Conservation (phyloP, 768 basidiomycete species). For the Pholiota molesta region DNA sequence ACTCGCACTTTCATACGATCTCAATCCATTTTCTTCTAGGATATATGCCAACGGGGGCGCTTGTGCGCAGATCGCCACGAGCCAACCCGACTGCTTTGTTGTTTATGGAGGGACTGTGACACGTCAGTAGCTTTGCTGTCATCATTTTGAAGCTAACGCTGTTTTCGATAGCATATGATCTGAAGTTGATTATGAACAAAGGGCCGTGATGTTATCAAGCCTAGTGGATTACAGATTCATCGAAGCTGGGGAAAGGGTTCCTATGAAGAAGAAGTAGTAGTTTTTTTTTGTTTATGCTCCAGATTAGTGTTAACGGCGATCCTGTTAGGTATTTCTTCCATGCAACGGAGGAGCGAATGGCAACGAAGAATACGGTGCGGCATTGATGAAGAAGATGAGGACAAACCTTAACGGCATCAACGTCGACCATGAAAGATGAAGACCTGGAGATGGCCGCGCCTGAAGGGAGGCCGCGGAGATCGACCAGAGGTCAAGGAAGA, state of each 20-base stretch:
- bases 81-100: conserved; percentile 55
- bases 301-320: background rate
- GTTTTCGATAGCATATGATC: conserved; percentile 58
- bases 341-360: conserved; percentile 55
- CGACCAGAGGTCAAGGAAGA: conserved; percentile 21
- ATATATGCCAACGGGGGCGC: conserved; percentile 73
- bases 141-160: no score
- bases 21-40: conserved; percentile 36
- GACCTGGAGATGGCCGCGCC: conserved; percentile 8
- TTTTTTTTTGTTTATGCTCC: background rate
- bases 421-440: conserved; percentile 15
- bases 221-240: conserved; percentile 88
- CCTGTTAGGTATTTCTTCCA: conserved; percentile 75
- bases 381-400: conserved; percentile 29
- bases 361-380: conserved; percentile 51
- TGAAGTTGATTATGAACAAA: conserved; percentile 73
- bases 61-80: conserved; percentile 61
- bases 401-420: background rate
- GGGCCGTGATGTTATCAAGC: conserved; percentile 76
- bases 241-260: conserved; percentile 52
- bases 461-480: conserved; percentile 15
- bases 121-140: conserved; percentile 47
- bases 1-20: no score
- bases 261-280: conserved; percentile 64
- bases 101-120: conserved; percentile 72